These are phyloP conservation scores for Didymella pinodella DNA, from an alignment of 2,329 filamentous ascomycete species.

Conservation along the genomic window DNA sequence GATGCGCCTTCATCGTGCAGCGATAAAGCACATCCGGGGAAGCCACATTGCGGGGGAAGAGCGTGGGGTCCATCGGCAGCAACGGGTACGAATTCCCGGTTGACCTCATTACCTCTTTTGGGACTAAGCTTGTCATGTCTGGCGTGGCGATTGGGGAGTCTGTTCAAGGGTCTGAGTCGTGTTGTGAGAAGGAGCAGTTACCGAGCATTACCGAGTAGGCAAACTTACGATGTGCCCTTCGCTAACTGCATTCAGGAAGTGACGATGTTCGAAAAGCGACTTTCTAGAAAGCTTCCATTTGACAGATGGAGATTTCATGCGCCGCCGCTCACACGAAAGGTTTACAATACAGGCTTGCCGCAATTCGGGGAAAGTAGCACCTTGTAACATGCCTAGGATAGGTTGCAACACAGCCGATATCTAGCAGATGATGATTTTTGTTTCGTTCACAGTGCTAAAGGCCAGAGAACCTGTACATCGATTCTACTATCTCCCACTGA, in stretches of 20 bases:
- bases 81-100: conserved; percentile 10
- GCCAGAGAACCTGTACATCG: too few species aligned
- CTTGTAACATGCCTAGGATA: too few species aligned
- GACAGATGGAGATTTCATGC: not conserved
- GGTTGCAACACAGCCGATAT: too few species aligned
- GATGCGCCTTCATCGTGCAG: conserved; percentile 9
- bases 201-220: conserved; percentile 25
- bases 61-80: conserved; percentile 26
- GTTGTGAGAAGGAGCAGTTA: conserved; percentile 6
- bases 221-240: not conserved
- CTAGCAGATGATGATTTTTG: too few species aligned
- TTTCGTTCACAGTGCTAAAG: too few species aligned
- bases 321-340: not conserved
- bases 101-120: conserved; percentile 2
- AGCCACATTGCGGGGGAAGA: conserved; percentile 38
- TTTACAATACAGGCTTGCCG: too few species aligned
- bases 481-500: too few species aligned
- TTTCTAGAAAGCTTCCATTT: not conserved
- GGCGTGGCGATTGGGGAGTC: conserved; percentile 2
- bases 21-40: conserved; percentile 11
- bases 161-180: not conserved
- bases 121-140: conserved; percentile 6
- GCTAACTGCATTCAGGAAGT: conserved; percentile 10
- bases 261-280: conserved; percentile 5
- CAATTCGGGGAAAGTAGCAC: too few species aligned